Conservation (phyloP, 768 basidiomycete genomes). For the Hypholoma sublateritium region DNA sequence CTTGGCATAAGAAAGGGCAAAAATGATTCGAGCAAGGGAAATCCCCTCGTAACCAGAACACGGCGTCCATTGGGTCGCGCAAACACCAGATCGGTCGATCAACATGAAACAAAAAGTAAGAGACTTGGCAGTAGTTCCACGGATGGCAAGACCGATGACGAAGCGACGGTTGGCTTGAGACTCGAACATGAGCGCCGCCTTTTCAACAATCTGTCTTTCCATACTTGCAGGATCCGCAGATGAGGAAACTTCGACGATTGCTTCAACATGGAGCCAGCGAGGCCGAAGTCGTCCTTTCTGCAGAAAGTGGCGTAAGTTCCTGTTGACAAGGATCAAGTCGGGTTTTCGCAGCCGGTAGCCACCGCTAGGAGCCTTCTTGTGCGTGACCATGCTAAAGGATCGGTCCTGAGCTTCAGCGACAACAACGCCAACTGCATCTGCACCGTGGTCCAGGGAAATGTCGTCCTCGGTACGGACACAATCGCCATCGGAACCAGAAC, state of each 20-base stretch:
- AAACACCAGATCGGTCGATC: not conserved
- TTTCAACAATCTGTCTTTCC: not conserved
- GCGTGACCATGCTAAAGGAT: not conserved
- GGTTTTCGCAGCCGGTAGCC: slow-evolving; percentile 9
- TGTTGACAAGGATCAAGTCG: slow-evolving; percentile 8
- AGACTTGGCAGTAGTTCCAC: not conserved
- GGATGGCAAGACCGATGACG: not conserved
- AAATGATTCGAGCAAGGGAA: not conserved
- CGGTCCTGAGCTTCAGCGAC: not conserved
- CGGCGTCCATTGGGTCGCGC: too few species aligned
- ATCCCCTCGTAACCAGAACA: not conserved
- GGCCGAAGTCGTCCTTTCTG: slow-evolving; percentile 4
- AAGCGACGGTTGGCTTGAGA: slow-evolving; percentile 1
- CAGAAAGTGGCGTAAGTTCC: slow-evolving; percentile 8
- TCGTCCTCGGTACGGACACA: too few species aligned
- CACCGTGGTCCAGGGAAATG: too few species aligned
- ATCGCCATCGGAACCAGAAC: too few species aligned
- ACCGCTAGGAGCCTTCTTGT: slow-evolving; percentile 5
- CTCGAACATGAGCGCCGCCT: slow-evolving; percentile 1
- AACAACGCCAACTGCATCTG: too few species aligned
- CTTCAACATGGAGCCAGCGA: slow-evolving; percentile 6
- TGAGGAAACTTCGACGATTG: not conserved
- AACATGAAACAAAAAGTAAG: not conserved
- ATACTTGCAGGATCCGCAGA: not conserved
- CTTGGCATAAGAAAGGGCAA: not conserved